Evolutionary conservation across 345 rosid genomes (phyloP).

Genomic region (Capsella bursapastoris): DNA sequence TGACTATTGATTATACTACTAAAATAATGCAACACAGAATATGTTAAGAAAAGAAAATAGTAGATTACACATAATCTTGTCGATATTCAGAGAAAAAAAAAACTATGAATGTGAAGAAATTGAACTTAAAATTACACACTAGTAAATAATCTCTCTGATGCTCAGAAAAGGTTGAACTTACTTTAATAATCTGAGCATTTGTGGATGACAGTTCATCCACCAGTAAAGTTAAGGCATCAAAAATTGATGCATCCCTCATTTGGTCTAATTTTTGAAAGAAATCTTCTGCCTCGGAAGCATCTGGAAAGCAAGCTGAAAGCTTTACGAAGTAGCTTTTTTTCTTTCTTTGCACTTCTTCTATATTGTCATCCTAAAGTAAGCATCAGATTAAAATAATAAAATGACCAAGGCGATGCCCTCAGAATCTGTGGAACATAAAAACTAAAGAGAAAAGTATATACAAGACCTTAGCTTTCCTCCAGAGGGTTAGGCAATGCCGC

Average conservation of each 20-base stretch:
- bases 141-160: conserved; percentile 18
- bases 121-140: conserved; percentile 19
- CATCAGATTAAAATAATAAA: conserved; percentile 25
- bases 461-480: conserved; percentile 54
- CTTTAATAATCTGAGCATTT: conserved; percentile 53
- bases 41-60: conserved; percentile 8
- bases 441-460: conserved; percentile 11
- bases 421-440: conserved; percentile 24
- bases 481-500: conserved; percentile 62
- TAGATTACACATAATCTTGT: conserved; percentile 19
- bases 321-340: conserved; percentile 54
- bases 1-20: conserved; percentile 23
- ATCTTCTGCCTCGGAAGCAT: conserved; percentile 75
- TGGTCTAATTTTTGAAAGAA: conserved; percentile 67
- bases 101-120: conserved; percentile 24
- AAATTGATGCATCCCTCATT: conserved; percentile 64
- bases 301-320: conserved; percentile 81
- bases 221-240: conserved; percentile 57
- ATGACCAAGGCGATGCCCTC: conserved; percentile 22
- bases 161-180: conserved; percentile 41
- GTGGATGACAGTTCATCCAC: conserved; percentile 54
- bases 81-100: conserved; percentile 13
- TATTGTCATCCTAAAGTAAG: conserved; percentile 56
- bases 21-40: conserved; percentile 17
- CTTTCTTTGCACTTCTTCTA: conserved; percentile 58